A percentile compares a stretch with the other conserved stretches of the same genome.
Evolutionary conservation across 331 rosid species (phyloP).

Genomic region (Malus hybrid): DNA sequence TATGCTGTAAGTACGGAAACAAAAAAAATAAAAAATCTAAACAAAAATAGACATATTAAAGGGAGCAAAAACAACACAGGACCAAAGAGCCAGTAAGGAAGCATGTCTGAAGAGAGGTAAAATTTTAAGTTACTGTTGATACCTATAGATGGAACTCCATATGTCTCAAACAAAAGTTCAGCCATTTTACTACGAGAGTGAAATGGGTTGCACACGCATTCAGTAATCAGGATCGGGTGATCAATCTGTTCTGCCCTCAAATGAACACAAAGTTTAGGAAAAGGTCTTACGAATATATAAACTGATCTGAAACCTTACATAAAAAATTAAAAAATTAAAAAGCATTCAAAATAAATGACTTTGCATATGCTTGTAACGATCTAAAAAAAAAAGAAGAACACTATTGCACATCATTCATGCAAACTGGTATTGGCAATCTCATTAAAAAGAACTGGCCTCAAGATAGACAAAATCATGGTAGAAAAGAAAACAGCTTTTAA

Average conservation of each 20-base stretch:
- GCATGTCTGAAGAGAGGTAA: neutral
- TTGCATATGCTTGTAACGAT: neutral
- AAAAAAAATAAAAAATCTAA: neutral
- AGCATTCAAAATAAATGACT: neutral
- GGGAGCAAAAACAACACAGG: neutral
- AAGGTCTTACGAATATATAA: neutral
- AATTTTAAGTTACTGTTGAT: slow-evolving; percentile 1
- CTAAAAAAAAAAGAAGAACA: neutral
- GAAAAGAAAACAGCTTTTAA: neutral
- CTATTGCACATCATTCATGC: neutral
- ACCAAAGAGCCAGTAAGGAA: slow-evolving; percentile 2
- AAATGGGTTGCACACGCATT: slow-evolving; percentile 90
- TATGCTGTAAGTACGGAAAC: slow-evolving; percentile 51
- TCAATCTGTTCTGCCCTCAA: slow-evolving; percentile 90
- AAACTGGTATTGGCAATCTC: neutral
- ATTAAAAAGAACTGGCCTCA: slow-evolving; percentile 3
- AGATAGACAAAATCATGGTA: neutral
- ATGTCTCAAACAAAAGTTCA: slow-evolving; percentile 95
- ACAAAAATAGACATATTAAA: neutral
- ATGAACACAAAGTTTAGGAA: slow-evolving; percentile 22
- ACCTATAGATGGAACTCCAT: slow-evolving; percentile 95
- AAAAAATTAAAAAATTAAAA: neutral
- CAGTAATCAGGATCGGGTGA: slow-evolving; percentile 91
- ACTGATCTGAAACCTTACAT: neutral
- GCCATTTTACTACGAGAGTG: slow-evolving; percentile 98